Conservation (phyloP, 495 filamentous ascomycete species). For the Penicillium canescens region DNA sequence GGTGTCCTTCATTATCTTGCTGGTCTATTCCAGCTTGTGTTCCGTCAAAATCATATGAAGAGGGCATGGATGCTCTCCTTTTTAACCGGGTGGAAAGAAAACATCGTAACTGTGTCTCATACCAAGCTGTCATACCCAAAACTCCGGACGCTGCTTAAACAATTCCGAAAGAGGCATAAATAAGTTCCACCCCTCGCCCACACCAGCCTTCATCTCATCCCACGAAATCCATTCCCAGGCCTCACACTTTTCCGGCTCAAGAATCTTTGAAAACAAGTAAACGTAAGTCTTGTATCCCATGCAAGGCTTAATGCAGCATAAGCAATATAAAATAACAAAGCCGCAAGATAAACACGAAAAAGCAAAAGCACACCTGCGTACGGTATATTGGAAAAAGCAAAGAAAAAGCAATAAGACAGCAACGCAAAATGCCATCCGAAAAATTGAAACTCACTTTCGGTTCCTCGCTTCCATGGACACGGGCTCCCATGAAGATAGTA, state of each 20-base stretch:
- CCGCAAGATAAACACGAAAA: background rate
- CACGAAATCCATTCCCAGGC: slow-evolving; percentile 62
- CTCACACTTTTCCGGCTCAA: slow-evolving; percentile 68
- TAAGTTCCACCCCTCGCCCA: slow-evolving; percentile 32
- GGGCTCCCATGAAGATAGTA: slow-evolving; percentile 58
- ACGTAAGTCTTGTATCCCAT: background rate
- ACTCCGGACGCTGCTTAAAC: slow-evolving; percentile 44
- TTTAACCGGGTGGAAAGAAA: no score
- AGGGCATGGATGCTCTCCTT: no score
- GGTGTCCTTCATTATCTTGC: no score
- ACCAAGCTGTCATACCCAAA: slow-evolving; percentile 4
- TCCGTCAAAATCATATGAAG: no score
- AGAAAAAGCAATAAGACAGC: slow-evolving; percentile 26
- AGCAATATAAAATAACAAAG: background rate
- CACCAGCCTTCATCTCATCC: slow-evolving; percentile 30
- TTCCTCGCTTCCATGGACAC: slow-evolving; percentile 39
- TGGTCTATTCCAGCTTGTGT: no score
- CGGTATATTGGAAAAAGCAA: background rate
- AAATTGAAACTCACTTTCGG: slow-evolving; percentile 47
- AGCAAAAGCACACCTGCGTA: background rate
- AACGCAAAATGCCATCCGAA: no score
- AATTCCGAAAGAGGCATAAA: slow-evolving; percentile 60
- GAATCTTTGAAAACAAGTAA: slow-evolving; percentile 10
- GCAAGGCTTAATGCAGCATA: background rate
- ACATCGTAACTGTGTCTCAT: no score